Percentiles rank a stretch among this genome's conserved stretches.
Conservation (phyloP, 495 filamentous ascomycete species). For the Tuber borchii region DNA sequence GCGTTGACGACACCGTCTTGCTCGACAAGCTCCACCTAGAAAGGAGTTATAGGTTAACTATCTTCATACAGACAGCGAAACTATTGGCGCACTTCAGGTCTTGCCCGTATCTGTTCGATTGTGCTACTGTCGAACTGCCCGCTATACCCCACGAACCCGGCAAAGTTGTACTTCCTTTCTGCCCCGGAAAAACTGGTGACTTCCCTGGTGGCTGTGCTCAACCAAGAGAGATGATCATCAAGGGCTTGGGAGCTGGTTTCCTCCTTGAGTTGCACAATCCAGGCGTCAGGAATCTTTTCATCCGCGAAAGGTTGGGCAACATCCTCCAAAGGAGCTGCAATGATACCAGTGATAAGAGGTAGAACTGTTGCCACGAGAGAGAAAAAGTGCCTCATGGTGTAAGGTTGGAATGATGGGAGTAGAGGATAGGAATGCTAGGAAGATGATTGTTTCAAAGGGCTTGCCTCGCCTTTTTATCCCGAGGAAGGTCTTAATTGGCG, state of each 20-base stretch:
- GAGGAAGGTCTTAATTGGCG: not conserved
- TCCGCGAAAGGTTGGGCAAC: not conserved
- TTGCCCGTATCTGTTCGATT: slow-evolving; percentile 12
- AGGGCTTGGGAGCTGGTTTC: not conserved
- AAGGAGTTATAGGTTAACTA: not conserved
- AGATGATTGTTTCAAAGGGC: not conserved
- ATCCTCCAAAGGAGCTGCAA: not conserved
- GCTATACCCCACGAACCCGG: slow-evolving; percentile 21
- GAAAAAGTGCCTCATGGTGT: not conserved
- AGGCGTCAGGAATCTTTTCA: slow-evolving; percentile 12
- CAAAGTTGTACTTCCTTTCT: slow-evolving; percentile 22
- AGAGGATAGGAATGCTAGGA: not conserved
- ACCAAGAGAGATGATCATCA: slow-evolving; percentile 13
- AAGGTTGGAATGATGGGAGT: not conserved
- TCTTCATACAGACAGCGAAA: not conserved
- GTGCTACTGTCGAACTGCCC: slow-evolving; percentile 16
- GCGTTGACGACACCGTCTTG: slow-evolving; percentile 11
- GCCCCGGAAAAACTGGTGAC: slow-evolving; percentile 6
- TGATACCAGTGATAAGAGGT: not conserved
- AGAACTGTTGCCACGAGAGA: not conserved
- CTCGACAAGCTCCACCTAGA: slow-evolving; percentile 17
- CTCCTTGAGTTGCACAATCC: slow-evolving; percentile 23
- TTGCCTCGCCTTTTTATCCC: not conserved
- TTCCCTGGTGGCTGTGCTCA: slow-evolving; percentile 8
- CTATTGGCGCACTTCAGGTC: slow-evolving; percentile 12